phyloP scores from a whole-genome alignment of 83 land plant species.

The Picea engelmannii region DNA sequence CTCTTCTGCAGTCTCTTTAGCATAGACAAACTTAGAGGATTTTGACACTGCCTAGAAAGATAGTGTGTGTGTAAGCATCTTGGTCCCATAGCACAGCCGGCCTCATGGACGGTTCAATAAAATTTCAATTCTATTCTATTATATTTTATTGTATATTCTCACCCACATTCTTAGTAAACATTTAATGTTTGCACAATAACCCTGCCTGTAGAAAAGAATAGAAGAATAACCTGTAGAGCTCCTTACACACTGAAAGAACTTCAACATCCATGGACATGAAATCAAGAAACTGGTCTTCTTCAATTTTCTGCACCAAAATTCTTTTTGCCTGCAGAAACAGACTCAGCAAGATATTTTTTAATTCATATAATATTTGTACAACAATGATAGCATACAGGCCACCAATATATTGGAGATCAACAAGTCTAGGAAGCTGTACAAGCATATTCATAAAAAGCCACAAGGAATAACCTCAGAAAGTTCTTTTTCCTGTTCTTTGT shows the following conservation, averaged over 20 bases:
- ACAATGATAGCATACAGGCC: background rate
- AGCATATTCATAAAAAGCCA: background rate
- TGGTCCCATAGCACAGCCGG: too few relatives aligned
- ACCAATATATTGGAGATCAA: background rate
- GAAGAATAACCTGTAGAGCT: slow-evolving; percentile 74
- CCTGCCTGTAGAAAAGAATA: background rate
- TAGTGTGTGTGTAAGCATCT: too few relatives aligned
- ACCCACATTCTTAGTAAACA: too few relatives aligned
- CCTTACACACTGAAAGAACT: slow-evolving; percentile 75
- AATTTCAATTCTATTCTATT: too few relatives aligned
- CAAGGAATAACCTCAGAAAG: slow-evolving; percentile 60
- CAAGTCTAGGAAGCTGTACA: background rate
- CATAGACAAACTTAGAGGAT: too few relatives aligned
- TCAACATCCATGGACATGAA: slow-evolving; percentile 75
- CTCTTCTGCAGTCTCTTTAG: too few relatives aligned
- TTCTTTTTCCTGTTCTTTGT: slow-evolving; percentile 78
- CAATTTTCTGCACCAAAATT: slow-evolving; percentile 62
- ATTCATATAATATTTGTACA: background rate
- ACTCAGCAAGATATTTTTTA: background rate
- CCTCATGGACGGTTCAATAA: too few relatives aligned
- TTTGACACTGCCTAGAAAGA: too few relatives aligned
- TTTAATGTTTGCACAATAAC: background rate
- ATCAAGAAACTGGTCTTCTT: slow-evolving; percentile 74
- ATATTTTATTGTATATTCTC: too few relatives aligned
- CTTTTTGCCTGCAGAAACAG: slow-evolving; percentile 67